phyloP scores from a whole-genome alignment of 768 basidiomycete species.

The Grammothele lineata region DNA sequence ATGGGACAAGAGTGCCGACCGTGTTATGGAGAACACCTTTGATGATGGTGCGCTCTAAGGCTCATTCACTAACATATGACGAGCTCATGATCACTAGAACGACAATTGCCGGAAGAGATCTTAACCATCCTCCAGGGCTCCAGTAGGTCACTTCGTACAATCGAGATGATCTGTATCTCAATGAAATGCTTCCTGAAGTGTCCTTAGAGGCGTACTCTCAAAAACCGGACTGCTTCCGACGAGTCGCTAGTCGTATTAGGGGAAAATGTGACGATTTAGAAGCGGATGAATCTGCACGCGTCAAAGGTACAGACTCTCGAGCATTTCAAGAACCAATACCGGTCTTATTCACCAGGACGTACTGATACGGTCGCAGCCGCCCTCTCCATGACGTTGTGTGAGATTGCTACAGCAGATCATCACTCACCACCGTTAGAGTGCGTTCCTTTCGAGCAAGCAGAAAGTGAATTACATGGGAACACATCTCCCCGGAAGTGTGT shows the following conservation, averaged over 20 bases:
- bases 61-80: no score
- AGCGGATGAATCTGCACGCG: constrained; percentile 54
- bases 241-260: constrained; percentile 44
- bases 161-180: no score
- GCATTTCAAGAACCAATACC: no score
- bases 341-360: not conserved
- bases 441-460: constrained; percentile 8
- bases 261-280: constrained; percentile 52
- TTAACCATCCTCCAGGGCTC: constrained; percentile 4
- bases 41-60: not conserved
- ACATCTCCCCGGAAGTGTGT: constrained; percentile 43
- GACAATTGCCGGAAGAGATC: constrained; percentile 5
- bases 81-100: no score
- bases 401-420: constrained; percentile 69
- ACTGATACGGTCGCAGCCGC: constrained; percentile 43
- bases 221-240: constrained; percentile 62
- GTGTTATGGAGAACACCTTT: no score
- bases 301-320: constrained; percentile 43
- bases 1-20: not conserved
- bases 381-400: constrained; percentile 75
- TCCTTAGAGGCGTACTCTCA: constrained; percentile 22
- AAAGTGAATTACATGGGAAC: not conserved
- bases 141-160: no score
- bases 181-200: constrained; percentile 5
- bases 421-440: constrained; percentile 70